These are phyloP conservation scores for Oryza australiensis DNA, from an alignment of 176 grass and related monocot species.

Conservation along the genomic window DNA sequence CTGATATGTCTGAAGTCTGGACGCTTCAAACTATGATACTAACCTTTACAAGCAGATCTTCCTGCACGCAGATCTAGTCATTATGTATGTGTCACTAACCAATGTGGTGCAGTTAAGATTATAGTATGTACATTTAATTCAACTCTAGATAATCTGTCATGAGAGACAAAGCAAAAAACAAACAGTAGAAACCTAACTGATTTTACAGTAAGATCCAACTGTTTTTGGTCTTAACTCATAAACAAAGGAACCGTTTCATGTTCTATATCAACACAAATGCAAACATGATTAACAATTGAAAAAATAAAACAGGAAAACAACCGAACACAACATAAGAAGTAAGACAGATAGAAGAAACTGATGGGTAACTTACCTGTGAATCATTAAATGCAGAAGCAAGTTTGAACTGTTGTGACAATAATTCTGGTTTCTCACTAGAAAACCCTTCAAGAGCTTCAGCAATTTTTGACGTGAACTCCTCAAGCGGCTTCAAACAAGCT, in stretches of 20 bases:
- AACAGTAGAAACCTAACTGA: not conserved
- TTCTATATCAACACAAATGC: not conserved
- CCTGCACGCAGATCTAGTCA: constrained; percentile 15
- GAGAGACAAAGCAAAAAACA: not conserved
- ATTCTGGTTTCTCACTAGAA: constrained; percentile 55
- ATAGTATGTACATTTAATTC: not conserved
- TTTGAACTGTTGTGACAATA: constrained; percentile 62
- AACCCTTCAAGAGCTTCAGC: constrained; percentile 61
- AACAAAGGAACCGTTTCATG: not conserved
- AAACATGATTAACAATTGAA: constrained; percentile 13
- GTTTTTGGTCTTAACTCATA: not conserved
- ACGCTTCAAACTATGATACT: not conserved
- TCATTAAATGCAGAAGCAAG: constrained; percentile 78
- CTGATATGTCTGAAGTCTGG: not conserved
- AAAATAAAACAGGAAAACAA: not conserved
- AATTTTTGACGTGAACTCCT: constrained; percentile 69
- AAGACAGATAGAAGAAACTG: constrained; percentile 12
- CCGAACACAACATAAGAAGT: not conserved
- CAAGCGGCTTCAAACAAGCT: constrained; percentile 80
- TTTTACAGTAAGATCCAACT: constrained; percentile 13
- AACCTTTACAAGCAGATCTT: not conserved
- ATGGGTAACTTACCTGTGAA: constrained; percentile 61
- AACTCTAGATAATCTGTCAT: constrained; percentile 10
- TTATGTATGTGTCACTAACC: not conserved
- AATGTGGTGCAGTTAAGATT: constrained; percentile 19